Conservation (phyloP, 2,329 filamentous ascomycete species). For the Curvularia lunata region DNA sequence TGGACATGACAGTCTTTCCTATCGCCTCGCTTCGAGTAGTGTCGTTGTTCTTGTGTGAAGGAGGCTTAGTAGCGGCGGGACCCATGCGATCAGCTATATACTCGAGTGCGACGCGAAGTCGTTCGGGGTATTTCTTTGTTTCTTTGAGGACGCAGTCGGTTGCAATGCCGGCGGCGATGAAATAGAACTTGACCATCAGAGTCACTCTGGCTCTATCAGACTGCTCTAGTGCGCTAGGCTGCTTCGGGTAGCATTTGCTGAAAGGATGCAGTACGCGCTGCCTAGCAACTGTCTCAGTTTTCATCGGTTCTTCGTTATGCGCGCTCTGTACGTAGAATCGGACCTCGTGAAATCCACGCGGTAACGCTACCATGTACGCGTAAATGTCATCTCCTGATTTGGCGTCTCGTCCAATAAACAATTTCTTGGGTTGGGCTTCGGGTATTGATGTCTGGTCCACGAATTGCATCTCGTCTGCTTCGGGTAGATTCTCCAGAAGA, state of each 20-base stretch:
- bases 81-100: slow-evolving; percentile 19
- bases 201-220: slow-evolving; percentile 11
- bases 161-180: slow-evolving; percentile 22
- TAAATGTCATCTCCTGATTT: slow-evolving; percentile 15
- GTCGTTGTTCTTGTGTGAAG: not conserved
- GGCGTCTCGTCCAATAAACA: slow-evolving; percentile 15
- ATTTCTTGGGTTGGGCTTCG: slow-evolving; percentile 17
- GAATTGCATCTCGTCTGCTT: slow-evolving; percentile 14
- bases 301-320: not conserved
- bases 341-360: slow-evolving; percentile 10
- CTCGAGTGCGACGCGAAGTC: slow-evolving; percentile 11
- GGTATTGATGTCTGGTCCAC: slow-evolving; percentile 10
- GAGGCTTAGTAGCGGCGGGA: slow-evolving; percentile 8
- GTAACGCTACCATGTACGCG: slow-evolving; percentile 14
- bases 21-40: not conserved
- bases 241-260: slow-evolving; percentile 17
- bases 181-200: slow-evolving; percentile 19
- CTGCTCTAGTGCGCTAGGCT: not conserved
- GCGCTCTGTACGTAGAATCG: slow-evolving; percentile 12
- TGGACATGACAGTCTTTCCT: not conserved
- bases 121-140: slow-evolving; percentile 17
- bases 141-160: slow-evolving; percentile 17
- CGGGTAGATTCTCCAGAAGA: slow-evolving; percentile 19
- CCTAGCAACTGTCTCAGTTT: slow-evolving; percentile 6
- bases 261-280: slow-evolving; percentile 22